Conservation (phyloP, 2,329 filamentous ascomycete genomes). For the Botrytis paeoniae region DNA sequence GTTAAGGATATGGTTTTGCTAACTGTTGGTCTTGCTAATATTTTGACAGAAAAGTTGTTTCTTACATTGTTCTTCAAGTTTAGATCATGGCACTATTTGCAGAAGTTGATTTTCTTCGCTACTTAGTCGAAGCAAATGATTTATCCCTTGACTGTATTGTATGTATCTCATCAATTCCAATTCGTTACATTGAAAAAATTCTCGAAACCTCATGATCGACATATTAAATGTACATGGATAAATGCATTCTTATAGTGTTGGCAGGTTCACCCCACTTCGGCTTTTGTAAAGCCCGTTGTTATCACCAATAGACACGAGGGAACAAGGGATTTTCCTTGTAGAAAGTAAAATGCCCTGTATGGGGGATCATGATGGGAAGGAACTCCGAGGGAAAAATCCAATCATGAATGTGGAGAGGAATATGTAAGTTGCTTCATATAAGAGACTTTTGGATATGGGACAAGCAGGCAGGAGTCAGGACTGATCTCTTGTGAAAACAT, state of each 20-base stretch:
- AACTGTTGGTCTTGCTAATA: neutral
- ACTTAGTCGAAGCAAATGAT: neutral
- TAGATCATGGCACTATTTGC: neutral
- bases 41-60: neutral
- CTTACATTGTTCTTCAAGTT: neutral
- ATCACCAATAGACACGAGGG: slow-evolving; percentile 6
- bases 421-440: neutral
- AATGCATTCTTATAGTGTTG: neutral
- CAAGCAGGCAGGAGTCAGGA: no score
- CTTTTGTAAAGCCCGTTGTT: neutral
- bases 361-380: neutral
- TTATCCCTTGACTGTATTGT: neutral
- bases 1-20: neutral
- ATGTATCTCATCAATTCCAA: neutral
- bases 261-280: neutral
- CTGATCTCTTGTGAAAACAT: neutral
- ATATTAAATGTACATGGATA: neutral
- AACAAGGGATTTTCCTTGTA: neutral
- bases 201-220: neutral
- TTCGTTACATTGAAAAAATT: neutral
- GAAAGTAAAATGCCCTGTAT: neutral
- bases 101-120: neutral
- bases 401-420: neutral
- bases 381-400: neutral
- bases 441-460: neutral